Base-by-base conservation (phyloP, 192 early-diverging fungal species). In the Glomus cerebriforme region DNA sequence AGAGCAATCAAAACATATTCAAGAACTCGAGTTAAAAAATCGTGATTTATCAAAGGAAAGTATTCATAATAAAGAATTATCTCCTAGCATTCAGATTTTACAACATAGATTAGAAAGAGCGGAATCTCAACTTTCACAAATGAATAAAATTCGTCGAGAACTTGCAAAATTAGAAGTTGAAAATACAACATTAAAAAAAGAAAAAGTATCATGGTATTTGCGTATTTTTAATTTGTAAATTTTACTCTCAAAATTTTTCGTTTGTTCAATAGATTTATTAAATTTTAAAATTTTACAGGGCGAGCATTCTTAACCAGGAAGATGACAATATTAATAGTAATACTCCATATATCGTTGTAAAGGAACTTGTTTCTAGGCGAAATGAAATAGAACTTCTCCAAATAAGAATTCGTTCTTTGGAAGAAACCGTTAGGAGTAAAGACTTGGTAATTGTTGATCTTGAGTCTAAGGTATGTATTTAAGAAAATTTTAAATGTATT, bases 111-210 rank as follows among this genome's bases (percentile, higher is more conserved):
- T 49, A 19, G 47, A 73, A 32, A 54, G 26, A 15, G 29, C 29
- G 1, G 47, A 59, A 73, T 15, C 15, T 59, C 47, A 73, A 73
- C 54, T 73, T 49, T 59, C 27, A 32, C 13, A 54, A 7, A 32
- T 77, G 76, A 66, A 29, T 45, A 34, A 19, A 22, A 47, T 64
- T 19, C 34, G 37, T 49, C 35, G 59, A 26, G 10, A 45, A 34
- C n/a, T 32, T 43, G 76, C 76, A 0, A 45, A 64, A 45, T 66
- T 77, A 27, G 59, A 77, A 77, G 37, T 43, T 19, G 76, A 77
- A 47, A 77, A 77, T 19, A 24, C 64, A 8, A 66, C 8, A 15
- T 19, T 77, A 60, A 62, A 77, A 77, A 64, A 49, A n/a, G 76
- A 77, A 49, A 43, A 45, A 26, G 27, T 77, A 9, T 29, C 32